Base-by-base conservation (phyloP, 257 asterid species). In the Verbascum thapsus region DNA sequence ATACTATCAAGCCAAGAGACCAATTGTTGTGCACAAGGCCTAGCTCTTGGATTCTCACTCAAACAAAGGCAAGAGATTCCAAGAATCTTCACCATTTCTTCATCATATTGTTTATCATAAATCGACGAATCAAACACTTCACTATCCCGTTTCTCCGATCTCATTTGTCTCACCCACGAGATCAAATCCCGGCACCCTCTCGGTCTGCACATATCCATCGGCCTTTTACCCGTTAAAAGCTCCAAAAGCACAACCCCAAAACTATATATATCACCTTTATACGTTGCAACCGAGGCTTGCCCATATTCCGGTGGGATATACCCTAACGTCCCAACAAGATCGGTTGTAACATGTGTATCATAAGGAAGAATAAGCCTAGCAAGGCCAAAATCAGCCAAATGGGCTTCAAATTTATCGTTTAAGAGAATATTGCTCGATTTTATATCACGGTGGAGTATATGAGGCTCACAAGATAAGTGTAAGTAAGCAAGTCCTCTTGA, bases 231-330 rank as follows among this genome's bases (percentile, higher is more conserved):
- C 0, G 97, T 90, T n/a, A 90, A 58, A 61, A 90, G 96, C 81
- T 90, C 97, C 75, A 90, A 71, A n/a, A 90, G 91, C 43, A 90
- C 97, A 1, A 90, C 95, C 34, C 97, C 97, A 17, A 90, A 90
- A 66, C 97, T 90, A 66, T 90, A 90, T 18, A 90, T 66, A 54
- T 90, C 97, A 38, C 97, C 97, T 62, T 85, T 90, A 69, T 80
- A 85, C 4, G 92, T 83, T 8, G 97, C 96, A 0, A 90, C 87
- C 0, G 95, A 67, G 10, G 97, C 88, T 45, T 83, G 95, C 7
- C 90, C 74, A 34, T 90, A 90, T 75, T 90, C 97, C 0, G 97
- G 97, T 51, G 97, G 97, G 40, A 90, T 90, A 65, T 90, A 90
- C 8, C 97, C 97, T n/a, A 90, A 76, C 0, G 97, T 87, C 53